Evolutionary conservation across 2,329 filamentous ascomycete species (phyloP).

Genomic region (Elsinoe batatas): DNA sequence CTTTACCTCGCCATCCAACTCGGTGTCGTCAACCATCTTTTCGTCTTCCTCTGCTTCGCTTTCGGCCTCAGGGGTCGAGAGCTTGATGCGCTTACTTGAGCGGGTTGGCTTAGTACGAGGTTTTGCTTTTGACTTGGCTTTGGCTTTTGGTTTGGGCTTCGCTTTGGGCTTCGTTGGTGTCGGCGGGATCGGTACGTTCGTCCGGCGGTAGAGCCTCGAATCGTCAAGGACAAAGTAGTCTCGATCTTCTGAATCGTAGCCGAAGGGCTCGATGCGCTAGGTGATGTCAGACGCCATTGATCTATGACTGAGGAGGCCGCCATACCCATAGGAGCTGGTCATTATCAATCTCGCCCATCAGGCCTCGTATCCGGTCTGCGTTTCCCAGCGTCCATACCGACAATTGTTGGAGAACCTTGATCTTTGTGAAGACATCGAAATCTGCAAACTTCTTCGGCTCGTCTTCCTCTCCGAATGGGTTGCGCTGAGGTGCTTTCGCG

Average conservation of each 20-base stretch:
- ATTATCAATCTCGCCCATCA: slow-evolving; percentile 70
- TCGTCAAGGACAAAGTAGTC: slow-evolving; percentile 89
- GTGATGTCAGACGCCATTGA: slow-evolving; percentile 19
- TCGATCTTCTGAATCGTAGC: slow-evolving; percentile 80
- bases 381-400: slow-evolving; percentile 84
- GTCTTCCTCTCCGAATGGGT: slow-evolving; percentile 77
- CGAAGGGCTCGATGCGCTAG: slow-evolving; percentile 64
- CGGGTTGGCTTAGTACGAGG: slow-evolving; percentile 46
- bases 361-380: slow-evolving; percentile 75
- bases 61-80: slow-evolving; percentile 36
- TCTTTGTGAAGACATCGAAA: slow-evolving; percentile 75
- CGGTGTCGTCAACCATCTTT: slow-evolving; percentile 31
- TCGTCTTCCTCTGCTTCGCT: slow-evolving; percentile 35
- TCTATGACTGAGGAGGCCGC: slow-evolving; percentile 14
- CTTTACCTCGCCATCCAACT: slow-evolving; percentile 34
- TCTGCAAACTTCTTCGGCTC: slow-evolving; percentile 63
- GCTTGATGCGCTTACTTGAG: slow-evolving; percentile 62
- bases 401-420: slow-evolving; percentile 74
- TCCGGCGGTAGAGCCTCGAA: slow-evolving; percentile 80
- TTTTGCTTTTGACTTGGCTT: slow-evolving; percentile 46
- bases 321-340: slow-evolving; percentile 79
- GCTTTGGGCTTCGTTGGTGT: slow-evolving; percentile 46
- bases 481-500: slow-evolving; percentile 65
- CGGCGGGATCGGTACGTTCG: slow-evolving; percentile 58
- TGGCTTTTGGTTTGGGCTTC: slow-evolving; percentile 43